Conservation (phyloP, 306 rosid genomes). For the Cucumis hystrix region DNA sequence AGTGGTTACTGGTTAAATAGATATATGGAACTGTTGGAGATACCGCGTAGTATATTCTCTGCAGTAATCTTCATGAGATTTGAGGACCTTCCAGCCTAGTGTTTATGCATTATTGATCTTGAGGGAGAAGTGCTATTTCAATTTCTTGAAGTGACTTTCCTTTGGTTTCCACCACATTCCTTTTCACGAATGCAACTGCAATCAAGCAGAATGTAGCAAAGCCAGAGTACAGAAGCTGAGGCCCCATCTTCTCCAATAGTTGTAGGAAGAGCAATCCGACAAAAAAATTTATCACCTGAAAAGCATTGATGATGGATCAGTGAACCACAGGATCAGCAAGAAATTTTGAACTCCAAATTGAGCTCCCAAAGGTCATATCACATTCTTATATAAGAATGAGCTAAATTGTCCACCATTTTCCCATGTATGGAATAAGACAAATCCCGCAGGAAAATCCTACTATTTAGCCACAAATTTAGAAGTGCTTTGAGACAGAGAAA, state of each 20-base stretch:
- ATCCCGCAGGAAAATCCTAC: neutral
- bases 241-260: constrained; percentile 67
- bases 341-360: neutral
- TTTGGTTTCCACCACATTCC: constrained; percentile 87
- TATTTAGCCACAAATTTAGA: neutral
- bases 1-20: neutral
- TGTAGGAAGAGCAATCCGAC: constrained; percentile 86
- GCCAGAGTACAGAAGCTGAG: constrained; percentile 63
- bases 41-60: neutral
- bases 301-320: neutral
- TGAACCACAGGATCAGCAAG: neutral
- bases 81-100: neutral
- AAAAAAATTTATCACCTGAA: constrained; percentile 86
- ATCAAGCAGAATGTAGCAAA: constrained; percentile 58
- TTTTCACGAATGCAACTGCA: constrained; percentile 74
- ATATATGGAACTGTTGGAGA: neutral
- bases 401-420: neutral
- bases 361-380: neutral
- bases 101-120: constrained; percentile 28
- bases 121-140: constrained; percentile 92
- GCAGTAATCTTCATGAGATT: neutral
- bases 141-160: constrained; percentile 96
- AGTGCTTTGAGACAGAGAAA: neutral
- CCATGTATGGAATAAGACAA: neutral
- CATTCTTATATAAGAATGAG: neutral